Conservation (phyloP, 2,329 filamentous ascomycete species). For the Microsporum audouinii region DNA sequence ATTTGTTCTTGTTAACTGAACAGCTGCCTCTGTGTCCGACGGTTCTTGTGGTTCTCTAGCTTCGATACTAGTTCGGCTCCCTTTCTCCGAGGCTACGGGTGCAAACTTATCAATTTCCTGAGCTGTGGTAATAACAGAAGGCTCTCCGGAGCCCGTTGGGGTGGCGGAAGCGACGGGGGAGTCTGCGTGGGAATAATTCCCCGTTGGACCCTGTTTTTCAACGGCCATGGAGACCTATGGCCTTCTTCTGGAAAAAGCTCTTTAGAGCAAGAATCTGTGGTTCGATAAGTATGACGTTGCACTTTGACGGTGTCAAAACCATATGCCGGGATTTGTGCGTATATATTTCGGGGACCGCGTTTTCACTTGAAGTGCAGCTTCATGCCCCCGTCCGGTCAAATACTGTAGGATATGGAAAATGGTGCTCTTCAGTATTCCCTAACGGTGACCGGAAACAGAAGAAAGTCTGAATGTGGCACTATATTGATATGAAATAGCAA, state of each 20-base stretch:
- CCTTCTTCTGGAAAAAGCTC: not conserved
- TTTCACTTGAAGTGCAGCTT: not conserved
- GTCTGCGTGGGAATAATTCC: not conserved
- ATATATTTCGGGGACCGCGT: too few species aligned
- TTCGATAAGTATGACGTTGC: not conserved
- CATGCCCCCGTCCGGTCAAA: not conserved
- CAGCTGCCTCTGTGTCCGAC: not conserved
- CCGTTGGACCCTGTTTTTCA: not conserved
- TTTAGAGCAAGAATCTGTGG: not conserved
- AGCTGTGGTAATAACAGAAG: not conserved
- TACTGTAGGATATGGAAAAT: not conserved
- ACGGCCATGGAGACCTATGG: not conserved
- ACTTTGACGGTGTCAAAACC: too few species aligned
- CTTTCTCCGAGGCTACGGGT: not conserved
- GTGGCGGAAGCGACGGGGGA: not conserved
- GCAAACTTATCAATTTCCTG: not conserved
- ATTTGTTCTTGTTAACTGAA: slow-evolving; percentile 1
- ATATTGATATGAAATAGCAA: not conserved
- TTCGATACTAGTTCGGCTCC: not conserved
- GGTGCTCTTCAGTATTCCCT: not conserved
- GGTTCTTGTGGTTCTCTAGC: not conserved
- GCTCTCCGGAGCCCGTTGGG: not conserved
- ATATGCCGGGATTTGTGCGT: too few species aligned
- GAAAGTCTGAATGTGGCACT: not conserved
- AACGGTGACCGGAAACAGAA: not conserved